phyloP scores from a whole-genome alignment of 2,329 filamentous ascomycete genomes.

The Apiospora koreana region DNA sequence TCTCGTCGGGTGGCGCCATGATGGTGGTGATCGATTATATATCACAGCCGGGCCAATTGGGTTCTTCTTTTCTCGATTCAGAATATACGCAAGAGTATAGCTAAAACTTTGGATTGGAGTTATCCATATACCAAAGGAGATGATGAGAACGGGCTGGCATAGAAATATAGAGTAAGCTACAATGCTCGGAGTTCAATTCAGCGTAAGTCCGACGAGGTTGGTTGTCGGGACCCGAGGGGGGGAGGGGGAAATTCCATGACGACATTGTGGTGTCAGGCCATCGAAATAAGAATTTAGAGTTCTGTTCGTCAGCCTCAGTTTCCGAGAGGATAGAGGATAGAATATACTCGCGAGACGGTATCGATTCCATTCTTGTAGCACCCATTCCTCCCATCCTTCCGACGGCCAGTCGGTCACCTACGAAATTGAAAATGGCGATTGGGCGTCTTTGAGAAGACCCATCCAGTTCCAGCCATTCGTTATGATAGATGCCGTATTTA shows the following conservation, averaged over 20 bases:
- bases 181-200: background rate
- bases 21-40: background rate
- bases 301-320: background rate
- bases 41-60: background rate
- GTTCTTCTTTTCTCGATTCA: background rate
- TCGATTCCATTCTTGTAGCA: too few relatives aligned
- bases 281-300: background rate
- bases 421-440: too few relatives aligned
- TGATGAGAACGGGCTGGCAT: background rate
- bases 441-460: too few relatives aligned
- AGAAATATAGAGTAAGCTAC: background rate
- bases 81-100: background rate
- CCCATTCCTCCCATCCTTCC: too few relatives aligned
- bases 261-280: background rate
- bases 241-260: background rate
- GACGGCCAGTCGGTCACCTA: too few relatives aligned
- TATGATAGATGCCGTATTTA: too few relatives aligned
- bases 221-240: background rate
- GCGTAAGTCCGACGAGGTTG: background rate
- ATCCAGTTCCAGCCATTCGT: too few relatives aligned
- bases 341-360: background rate
- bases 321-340: background rate
- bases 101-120: background rate
- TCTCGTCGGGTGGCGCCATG: background rate
- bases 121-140: background rate